Base-by-base conservation (phyloP, 2,329 filamentous ascomycete species). In the Trichoderma polysporum region DNA sequence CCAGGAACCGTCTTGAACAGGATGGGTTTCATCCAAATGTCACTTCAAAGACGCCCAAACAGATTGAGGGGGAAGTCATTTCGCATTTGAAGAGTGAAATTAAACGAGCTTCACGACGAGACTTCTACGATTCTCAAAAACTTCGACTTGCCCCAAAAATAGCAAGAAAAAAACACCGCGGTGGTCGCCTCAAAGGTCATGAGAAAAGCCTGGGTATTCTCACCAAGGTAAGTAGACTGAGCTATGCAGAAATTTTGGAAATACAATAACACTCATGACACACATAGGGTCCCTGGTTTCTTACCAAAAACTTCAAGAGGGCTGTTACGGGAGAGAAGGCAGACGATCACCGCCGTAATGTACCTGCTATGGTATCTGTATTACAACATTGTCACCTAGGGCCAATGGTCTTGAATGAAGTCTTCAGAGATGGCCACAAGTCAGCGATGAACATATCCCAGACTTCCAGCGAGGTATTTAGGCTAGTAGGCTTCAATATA, bases 371-470 rank as follows among this genome's bases (percentile, higher is more conserved):
- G 3, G 27, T 33, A 39, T 9, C 10, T 15, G 5, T 31, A 15
- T 17, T 63, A 68, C 27, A 58, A 65, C 53, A 50, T 49, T 5
- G 49, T 37, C 22, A 72, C 17, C 45, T 74, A n/a, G 73, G 73
- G 2, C 69, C 69, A 1, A 59, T 62, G 13, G 58, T 74, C 3
- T 31, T 70, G 12, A 49, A 69, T 3, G 13, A 25, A 4, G 17
- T 75, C 19, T 74, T 74, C 1, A 67, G 66, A 1, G 25, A 72
- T 1, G 77, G 77, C 0, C 70, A 73, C 58, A 70, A 67, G 12
- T 47, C 71, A 2, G 68, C 75, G 0, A 60, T 74, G 4, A 68
- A 68, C 1, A 37, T 76, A 5, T 73, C 75, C 0, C 41, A 71
- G 2, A 67, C 72, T 3, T 72, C 70, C 19, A 71, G 69, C 2